phyloP scores from a whole-genome alignment of 768 basidiomycete genomes.

The Boletales sp. region DNA sequence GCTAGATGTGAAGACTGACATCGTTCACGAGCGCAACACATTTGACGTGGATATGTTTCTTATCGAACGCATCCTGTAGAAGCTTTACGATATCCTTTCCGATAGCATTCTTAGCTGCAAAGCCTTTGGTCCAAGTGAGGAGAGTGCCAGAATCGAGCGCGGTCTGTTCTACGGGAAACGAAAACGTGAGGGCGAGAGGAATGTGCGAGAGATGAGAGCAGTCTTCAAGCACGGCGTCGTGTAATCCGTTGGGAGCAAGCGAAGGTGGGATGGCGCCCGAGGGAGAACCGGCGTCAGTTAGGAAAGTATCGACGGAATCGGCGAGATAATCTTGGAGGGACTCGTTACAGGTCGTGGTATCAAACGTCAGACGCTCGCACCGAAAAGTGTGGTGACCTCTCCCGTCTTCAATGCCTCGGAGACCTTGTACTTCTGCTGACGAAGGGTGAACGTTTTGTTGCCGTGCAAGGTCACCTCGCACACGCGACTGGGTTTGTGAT shows the following conservation, averaged over 20 bases:
- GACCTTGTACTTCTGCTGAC: slow-evolving; percentile 96
- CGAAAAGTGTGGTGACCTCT: slow-evolving; percentile 82
- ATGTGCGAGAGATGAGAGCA: slow-evolving; percentile 42
- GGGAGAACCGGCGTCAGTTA: slow-evolving; percentile 52
- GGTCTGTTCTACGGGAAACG: slow-evolving; percentile 96
- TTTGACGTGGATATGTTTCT: slow-evolving; percentile 88
- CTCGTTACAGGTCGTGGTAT: slow-evolving; percentile 7
- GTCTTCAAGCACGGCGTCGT: slow-evolving; percentile 10
- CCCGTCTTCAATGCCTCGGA: slow-evolving; percentile 92
- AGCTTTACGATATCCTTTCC: slow-evolving; percentile 88
- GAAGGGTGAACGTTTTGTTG: slow-evolving; percentile 81
- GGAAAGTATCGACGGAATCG: slow-evolving; percentile 92
- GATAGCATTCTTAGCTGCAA: slow-evolving; percentile 85
- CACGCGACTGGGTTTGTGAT: slow-evolving; percentile 63
- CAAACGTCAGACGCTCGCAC: slow-evolving; percentile 37
- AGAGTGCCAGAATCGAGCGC: slow-evolving; percentile 88
- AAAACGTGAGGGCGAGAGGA: slow-evolving; percentile 90
- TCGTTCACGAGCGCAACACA: slow-evolving; percentile 94
- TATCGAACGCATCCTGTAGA: slow-evolving; percentile 87
- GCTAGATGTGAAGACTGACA: slow-evolving; percentile 51
- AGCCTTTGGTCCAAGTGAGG: slow-evolving; percentile 95
- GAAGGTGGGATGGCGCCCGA: slow-evolving; percentile 24
- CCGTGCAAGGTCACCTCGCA: slow-evolving; percentile 93
- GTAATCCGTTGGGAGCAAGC: slow-evolving; percentile 14
- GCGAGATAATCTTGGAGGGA: slow-evolving; percentile 84